A percentile compares a stretch with the other conserved stretches of the same genome.
phyloP scores from a whole-genome alignment of 345 rosid genomes.

The Carallia brachiata region DNA sequence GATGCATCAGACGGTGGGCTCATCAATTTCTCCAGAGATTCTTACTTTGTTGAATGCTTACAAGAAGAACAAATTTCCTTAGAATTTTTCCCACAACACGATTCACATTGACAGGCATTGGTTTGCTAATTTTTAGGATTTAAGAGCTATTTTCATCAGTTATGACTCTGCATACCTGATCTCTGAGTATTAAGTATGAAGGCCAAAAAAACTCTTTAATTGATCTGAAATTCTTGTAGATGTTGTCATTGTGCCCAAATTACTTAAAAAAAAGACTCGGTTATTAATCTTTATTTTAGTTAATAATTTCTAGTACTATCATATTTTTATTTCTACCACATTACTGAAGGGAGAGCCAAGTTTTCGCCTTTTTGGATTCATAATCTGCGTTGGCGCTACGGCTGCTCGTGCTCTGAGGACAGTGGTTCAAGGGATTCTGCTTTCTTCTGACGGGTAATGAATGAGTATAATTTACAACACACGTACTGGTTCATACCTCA shows the following conservation, averaged over 20 bases:
- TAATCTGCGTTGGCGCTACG: slow-evolving; percentile 41
- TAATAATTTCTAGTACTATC: not conserved
- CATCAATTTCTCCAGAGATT: not conserved
- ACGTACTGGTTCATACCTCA: not conserved
- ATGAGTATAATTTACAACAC: not conserved
- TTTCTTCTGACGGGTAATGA: slow-evolving; percentile 46
- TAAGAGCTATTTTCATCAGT: too few relatives aligned
- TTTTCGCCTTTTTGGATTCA: slow-evolving; percentile 46
- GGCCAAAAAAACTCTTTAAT: too few relatives aligned
- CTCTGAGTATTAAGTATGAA: too few relatives aligned
- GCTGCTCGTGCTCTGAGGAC: slow-evolving; percentile 49
- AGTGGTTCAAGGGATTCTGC: slow-evolving; percentile 48
- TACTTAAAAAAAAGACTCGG: not conserved
- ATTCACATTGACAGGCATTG: too few relatives aligned
- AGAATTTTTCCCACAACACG: too few relatives aligned
- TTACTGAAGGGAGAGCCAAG: slow-evolving; percentile 46
- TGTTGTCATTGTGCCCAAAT: too few relatives aligned
- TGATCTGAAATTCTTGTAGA: too few relatives aligned
- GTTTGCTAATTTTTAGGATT: too few relatives aligned
- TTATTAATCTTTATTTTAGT: not conserved
- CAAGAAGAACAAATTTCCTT: not conserved
- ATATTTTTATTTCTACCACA: slow-evolving; percentile 7
- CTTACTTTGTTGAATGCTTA: not conserved
- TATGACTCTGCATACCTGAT: too few relatives aligned
- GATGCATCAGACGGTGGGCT: too few relatives aligned